Evolutionary conservation across 1,284 basidiomycete genomes (phyloP), one percentile per base, ranked within the genome.

Genomic region (Thelephora terrestris): DNA sequence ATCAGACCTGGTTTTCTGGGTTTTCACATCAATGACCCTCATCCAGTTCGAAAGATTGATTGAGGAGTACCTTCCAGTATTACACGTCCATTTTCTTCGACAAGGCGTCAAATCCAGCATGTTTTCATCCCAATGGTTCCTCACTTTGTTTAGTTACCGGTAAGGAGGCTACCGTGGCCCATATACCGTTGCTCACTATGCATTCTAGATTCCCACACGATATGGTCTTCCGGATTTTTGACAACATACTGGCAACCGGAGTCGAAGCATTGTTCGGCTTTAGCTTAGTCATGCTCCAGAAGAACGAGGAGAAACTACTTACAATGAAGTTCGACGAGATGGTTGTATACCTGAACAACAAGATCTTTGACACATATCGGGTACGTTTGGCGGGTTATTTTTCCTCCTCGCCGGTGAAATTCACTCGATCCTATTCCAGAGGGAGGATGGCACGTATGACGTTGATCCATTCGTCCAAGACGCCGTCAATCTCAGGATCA

Each of bases 231-330:
- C 81, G 95, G 58, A 93, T 99, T 65, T 89, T 94, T 60, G 92
- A 95, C 64, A 88, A 87, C 59, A 91, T 93, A 49, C 81, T 99
- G 51, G 96, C 96, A 1, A 97, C 89, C 61, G 95, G 95, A 3
- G 91, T 98, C 50, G 95, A 99, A 64, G 91, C 95, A 0, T 85
- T 98, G 45, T 98, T 99, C 66, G 83, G 93, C 7, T 99, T 99
- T 69, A 90, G 91, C 49, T 73, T 98, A 18, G 84, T 83, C 14
- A 72, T 99, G 4, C 71, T 99, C 49, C 80, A 85, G 61, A 88
- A 86, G 62, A 96, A 94, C 57, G 95, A 99, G 65, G 82, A 87
- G 50, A 64, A 70, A 34, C 66, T 97, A 5, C 68, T 94, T 17
- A 61, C 72, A 12, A 71, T 95, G 54, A 92, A 91, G 58, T 95